phyloP scores from a whole-genome alignment of 192 early-diverging fungal genomes.

The Backusella morwellensis region DNA sequence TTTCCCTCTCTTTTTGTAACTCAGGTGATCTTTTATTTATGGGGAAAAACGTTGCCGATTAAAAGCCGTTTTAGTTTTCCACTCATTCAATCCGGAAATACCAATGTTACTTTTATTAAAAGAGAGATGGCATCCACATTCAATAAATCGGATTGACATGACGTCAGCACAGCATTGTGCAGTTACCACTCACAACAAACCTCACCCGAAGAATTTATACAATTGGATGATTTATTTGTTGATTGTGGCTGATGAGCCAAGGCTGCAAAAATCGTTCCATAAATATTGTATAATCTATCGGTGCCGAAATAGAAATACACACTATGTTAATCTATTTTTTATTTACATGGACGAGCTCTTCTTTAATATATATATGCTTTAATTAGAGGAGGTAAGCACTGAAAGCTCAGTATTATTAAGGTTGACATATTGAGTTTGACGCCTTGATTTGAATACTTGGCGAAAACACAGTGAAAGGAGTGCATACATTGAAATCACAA shows the following conservation, averaged over 20 bases:
- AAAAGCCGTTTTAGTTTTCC: too few relatives aligned
- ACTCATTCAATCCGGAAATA: background rate
- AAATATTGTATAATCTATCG: background rate
- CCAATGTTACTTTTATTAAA: background rate
- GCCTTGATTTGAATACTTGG: conserved; percentile 3
- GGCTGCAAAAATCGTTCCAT: background rate
- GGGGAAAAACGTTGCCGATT: background rate
- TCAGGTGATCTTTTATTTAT: background rate
- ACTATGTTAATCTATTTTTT: background rate
- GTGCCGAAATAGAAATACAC: background rate
- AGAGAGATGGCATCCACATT: background rate
- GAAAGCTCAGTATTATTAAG: background rate
- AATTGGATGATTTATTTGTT: too few relatives aligned
- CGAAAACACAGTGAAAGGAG: background rate
- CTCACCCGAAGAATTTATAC: too few relatives aligned
- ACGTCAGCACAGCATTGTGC: background rate
- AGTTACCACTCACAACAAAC: too few relatives aligned
- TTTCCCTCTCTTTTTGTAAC: background rate
- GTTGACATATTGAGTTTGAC: background rate
- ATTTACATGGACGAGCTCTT: background rate
- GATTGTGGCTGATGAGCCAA: too few relatives aligned
- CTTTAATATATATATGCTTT: background rate
- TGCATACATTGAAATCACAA: conserved; percentile 1
- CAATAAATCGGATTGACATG: background rate
- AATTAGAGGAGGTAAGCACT: background rate